Evolutionary conservation across 805 yeast species (phyloP).

Genomic region (Dipodascus geniculatus): DNA sequence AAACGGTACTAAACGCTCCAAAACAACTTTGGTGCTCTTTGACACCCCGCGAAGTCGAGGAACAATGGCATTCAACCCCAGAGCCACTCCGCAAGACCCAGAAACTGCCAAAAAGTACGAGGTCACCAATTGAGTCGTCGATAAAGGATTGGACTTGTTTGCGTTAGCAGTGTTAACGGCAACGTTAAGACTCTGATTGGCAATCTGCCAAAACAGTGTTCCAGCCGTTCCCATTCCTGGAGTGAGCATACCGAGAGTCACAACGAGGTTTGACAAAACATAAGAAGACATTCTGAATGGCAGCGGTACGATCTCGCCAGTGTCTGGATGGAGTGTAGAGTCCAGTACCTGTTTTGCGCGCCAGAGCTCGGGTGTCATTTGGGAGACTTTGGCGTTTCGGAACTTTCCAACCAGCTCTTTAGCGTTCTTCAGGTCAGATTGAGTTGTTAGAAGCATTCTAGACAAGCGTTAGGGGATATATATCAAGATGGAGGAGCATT

Average conservation of each 20-base stretch:
- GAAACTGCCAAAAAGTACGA: slow-evolving; percentile 82
- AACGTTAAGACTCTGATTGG: slow-evolving; percentile 92
- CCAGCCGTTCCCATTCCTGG: slow-evolving; percentile 87
- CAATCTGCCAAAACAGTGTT: slow-evolving; percentile 94
- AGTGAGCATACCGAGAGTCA: slow-evolving; percentile 95
- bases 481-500: neutral
- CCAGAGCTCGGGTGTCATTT: slow-evolving; percentile 80
- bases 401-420: slow-evolving; percentile 57
- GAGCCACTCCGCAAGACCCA: slow-evolving; percentile 91
- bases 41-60: slow-evolving; percentile 65
- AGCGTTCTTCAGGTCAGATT: slow-evolving; percentile 50
- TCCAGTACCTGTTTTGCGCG: slow-evolving; percentile 75
- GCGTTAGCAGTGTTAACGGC: slow-evolving; percentile 96
- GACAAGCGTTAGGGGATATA: too few species aligned
- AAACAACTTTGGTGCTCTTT: slow-evolving; percentile 56
- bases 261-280: slow-evolving; percentile 86
- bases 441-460: slow-evolving; percentile 64
- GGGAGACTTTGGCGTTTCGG: slow-evolving; percentile 48
- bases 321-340: slow-evolving; percentile 92
- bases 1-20: slow-evolving; percentile 88
- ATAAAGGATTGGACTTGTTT: slow-evolving; percentile 84
- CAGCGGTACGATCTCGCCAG: slow-evolving; percentile 80
- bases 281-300: slow-evolving; percentile 97
- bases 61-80: slow-evolving; percentile 85
- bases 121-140: slow-evolving; percentile 62